Conservation (phyloP, 2,329 filamentous ascomycete species). For the Drechslerella coelobrocha region DNA sequence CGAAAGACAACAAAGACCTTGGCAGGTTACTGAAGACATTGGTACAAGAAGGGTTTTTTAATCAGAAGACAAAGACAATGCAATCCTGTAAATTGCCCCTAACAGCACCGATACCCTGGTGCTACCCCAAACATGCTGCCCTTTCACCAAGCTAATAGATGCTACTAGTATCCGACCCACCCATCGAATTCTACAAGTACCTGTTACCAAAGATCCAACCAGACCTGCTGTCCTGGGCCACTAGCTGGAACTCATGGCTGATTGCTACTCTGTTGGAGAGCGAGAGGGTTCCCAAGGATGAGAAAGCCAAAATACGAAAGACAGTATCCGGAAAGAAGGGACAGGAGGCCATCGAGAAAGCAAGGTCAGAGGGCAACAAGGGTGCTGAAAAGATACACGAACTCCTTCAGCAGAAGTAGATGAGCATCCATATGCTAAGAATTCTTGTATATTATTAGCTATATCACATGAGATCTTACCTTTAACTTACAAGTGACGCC, state of each 20-base stretch:
- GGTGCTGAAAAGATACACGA: slow-evolving; percentile 39
- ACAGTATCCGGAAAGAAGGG: slow-evolving; percentile 36
- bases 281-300: slow-evolving; percentile 70
- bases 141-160: slow-evolving; percentile 14
- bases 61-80: slow-evolving; percentile 70
- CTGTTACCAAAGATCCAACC: slow-evolving; percentile 83
- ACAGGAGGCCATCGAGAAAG: slow-evolving; percentile 69
- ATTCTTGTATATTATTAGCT: too few relatives aligned
- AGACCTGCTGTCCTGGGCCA: slow-evolving; percentile 81
- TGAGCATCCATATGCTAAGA: too few relatives aligned
- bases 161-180: slow-evolving; percentile 73
- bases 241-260: slow-evolving; percentile 83
- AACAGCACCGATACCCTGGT: too few relatives aligned
- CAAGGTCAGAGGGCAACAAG: slow-evolving; percentile 63
- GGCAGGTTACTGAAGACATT: slow-evolving; percentile 90
- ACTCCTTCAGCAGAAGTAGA: slow-evolving; percentile 33
- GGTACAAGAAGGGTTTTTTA: slow-evolving; percentile 86
- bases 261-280: slow-evolving; percentile 75
- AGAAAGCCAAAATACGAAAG: slow-evolving; percentile 62
- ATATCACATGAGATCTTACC: too few relatives aligned
- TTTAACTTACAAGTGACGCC: neutral
- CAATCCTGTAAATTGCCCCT: too few relatives aligned
- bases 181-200: slow-evolving; percentile 78
- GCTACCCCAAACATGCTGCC: too few relatives aligned
- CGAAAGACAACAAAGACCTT: slow-evolving; percentile 62